Conservation (phyloP, 345 rosid species). For the Pelargonium nanum region DNA sequence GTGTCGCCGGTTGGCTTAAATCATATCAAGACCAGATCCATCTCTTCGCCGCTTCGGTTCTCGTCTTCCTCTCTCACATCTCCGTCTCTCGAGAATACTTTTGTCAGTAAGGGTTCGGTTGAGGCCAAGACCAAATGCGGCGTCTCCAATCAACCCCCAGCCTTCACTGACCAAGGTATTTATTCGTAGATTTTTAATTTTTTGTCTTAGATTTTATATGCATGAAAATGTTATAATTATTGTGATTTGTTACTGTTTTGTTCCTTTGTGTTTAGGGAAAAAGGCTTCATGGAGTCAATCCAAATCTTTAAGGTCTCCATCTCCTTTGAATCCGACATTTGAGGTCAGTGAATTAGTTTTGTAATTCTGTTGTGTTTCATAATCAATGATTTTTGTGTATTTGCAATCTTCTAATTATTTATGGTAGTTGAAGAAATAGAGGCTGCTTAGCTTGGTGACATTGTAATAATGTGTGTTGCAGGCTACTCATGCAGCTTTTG, state of each 20-base stretch:
- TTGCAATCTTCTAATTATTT: neutral
- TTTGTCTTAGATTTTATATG: neutral
- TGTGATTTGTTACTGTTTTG: slow-evolving; percentile 7
- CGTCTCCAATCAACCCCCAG: slow-evolving; percentile 2
- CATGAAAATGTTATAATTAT: neutral
- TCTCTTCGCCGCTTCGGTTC: slow-evolving; percentile 43
- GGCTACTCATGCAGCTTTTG: slow-evolving; percentile 56
- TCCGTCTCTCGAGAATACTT: slow-evolving; percentile 17
- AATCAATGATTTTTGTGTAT: neutral
- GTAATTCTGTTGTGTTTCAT: neutral
- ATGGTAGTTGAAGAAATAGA: slow-evolving; percentile 2
- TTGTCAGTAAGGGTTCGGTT: slow-evolving; percentile 12
- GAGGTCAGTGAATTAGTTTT: slow-evolving; percentile 33
- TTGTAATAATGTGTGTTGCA: slow-evolving; percentile 10
- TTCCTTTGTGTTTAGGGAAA: slow-evolving; percentile 32
- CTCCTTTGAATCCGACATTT: slow-evolving; percentile 40
- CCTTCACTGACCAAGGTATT: slow-evolving; percentile 10
- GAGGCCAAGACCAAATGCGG: neutral
- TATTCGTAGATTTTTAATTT: neutral
- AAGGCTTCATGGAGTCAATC: slow-evolving; percentile 52
- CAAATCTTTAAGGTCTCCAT: slow-evolving; percentile 42
- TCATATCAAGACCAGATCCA: slow-evolving; percentile 65
- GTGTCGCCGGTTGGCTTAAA: slow-evolving; percentile 69
- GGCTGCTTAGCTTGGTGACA: neutral
- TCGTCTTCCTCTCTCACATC: slow-evolving; percentile 30